phyloP scores from a whole-genome alignment of 2,329 filamentous ascomycete genomes.

The Fusarium vanettenii region DNA sequence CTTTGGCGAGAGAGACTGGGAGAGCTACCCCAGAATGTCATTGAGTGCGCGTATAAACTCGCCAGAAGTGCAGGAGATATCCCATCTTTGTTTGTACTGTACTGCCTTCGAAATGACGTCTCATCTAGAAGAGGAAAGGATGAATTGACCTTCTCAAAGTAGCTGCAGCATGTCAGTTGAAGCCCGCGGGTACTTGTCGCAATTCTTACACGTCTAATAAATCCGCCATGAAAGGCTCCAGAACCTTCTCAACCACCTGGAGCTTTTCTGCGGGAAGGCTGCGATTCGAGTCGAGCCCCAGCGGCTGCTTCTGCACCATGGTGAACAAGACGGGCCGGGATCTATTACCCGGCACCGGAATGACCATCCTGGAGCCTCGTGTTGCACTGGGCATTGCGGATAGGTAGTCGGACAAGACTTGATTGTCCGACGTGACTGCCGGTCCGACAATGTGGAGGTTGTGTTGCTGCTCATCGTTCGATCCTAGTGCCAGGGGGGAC shows the following conservation, averaged over 20 bases:
- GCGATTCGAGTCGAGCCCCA: constrained; percentile 53
- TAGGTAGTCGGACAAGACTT: constrained; percentile 70
- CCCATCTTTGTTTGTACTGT: constrained; percentile 56
- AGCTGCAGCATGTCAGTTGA: constrained; percentile 24
- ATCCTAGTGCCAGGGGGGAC: constrained; percentile 44
- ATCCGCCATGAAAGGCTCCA: constrained; percentile 64
- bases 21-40: constrained; percentile 68
- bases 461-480: constrained; percentile 52
- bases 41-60: constrained; percentile 67
- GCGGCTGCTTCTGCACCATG: constrained; percentile 57
- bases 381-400: constrained; percentile 47
- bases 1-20: constrained; percentile 56
- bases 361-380: constrained; percentile 45
- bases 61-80: constrained; percentile 68
- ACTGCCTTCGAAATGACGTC: constrained; percentile 61
- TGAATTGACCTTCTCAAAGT: constrained; percentile 59
- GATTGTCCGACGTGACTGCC: constrained; percentile 68
- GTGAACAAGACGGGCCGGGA: constrained; percentile 59
- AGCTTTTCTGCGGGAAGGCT: constrained; percentile 59
- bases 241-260: constrained; percentile 67
- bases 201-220: constrained; percentile 59
- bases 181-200: neutral
- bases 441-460: constrained; percentile 69
- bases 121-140: constrained; percentile 72
- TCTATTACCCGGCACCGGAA: constrained; percentile 45